Percentiles rank a stretch among this genome's conserved stretches.
phyloP scores from a whole-genome alignment of 1,284 basidiomycete genomes.

The Inonotus hispidus region DNA sequence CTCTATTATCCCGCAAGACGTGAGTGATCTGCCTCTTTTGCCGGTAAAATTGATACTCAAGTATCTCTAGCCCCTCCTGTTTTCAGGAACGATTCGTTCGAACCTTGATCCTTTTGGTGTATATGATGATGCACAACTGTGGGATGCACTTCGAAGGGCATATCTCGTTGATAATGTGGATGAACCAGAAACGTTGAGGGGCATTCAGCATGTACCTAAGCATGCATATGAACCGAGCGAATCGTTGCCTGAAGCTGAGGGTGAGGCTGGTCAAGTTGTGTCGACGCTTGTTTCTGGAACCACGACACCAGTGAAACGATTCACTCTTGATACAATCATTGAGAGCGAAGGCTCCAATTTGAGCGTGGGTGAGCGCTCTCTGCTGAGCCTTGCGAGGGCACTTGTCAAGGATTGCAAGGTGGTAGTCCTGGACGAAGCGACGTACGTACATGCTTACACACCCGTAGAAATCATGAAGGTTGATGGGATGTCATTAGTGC shows the following conservation, averaged over 20 bases:
- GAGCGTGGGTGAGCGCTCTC: constrained; percentile 57
- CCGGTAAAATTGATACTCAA: background rate
- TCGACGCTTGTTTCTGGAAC: constrained; percentile 14
- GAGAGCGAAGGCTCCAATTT: constrained; percentile 65
- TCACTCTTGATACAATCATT: constrained; percentile 51
- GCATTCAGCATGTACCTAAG: background rate
- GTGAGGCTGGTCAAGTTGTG: background rate
- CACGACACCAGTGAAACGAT: constrained; percentile 27
- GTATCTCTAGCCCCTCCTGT: constrained; percentile 39
- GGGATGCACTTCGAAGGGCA: constrained; percentile 57
- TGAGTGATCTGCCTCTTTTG: constrained; percentile 17
- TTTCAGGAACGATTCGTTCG: constrained; percentile 54
- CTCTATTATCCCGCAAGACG: constrained; percentile 52
- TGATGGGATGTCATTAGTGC: constrained; percentile 31
- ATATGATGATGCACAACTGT: constrained; percentile 53
- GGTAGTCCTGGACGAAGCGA: constrained; percentile 61
- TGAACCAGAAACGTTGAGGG: background rate
- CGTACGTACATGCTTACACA: constrained; percentile 29
- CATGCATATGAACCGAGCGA: background rate
- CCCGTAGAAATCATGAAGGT: background rate
- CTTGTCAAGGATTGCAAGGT: constrained; percentile 54
- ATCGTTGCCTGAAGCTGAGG: background rate
- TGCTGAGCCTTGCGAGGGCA: constrained; percentile 69
- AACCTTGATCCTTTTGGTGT: constrained; percentile 67
- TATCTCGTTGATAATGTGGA: constrained; percentile 39